Percentiles rank a stretch among this genome's conserved stretches.
Evolutionary conservation across 257 asterid genomes (phyloP).

Genomic region (Capsicum rhomboideum): DNA sequence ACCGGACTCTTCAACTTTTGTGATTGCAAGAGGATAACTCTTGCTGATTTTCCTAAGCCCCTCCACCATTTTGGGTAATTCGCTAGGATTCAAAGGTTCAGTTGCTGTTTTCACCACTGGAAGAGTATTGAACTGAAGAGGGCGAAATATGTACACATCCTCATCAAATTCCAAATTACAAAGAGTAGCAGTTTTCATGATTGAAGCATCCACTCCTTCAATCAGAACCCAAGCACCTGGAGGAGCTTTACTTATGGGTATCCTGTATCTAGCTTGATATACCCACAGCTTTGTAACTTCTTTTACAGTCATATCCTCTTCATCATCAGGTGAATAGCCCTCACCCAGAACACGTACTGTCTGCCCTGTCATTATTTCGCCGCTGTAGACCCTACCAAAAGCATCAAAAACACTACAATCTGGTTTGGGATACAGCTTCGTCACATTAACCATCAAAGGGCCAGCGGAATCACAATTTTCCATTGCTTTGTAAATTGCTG

Average conservation of each 20-base stretch:
- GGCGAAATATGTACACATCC: slow-evolving; percentile 81
- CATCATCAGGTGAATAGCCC: slow-evolving; percentile 98
- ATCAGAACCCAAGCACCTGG: slow-evolving; percentile 99
- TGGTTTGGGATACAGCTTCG: slow-evolving; percentile 88
- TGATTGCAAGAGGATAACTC: slow-evolving; percentile 96
- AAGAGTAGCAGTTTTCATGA: slow-evolving; percentile 95
- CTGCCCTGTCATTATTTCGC: slow-evolving; percentile 89
- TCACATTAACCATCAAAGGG: slow-evolving; percentile 85
- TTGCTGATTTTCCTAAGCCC: slow-evolving; percentile 97
- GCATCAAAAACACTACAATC: slow-evolving; percentile 97
- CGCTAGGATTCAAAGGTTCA: slow-evolving; percentile 96
- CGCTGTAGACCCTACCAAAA: slow-evolving; percentile 95
- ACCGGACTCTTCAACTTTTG: slow-evolving; percentile 97
- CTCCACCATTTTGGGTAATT: slow-evolving; percentile 98
- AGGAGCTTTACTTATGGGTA: slow-evolving; percentile 88
- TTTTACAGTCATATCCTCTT: slow-evolving; percentile 96
- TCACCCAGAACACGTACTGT: slow-evolving; percentile 88
- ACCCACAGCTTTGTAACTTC: slow-evolving; percentile 95
- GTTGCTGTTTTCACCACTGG: slow-evolving; percentile 99
- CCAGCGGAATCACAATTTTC: slow-evolving; percentile 77
- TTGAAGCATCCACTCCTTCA: slow-evolving; percentile 99
- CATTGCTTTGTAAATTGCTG: slow-evolving; percentile 71
- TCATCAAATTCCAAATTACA: slow-evolving; percentile 77
- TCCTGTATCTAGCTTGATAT: slow-evolving; percentile 96
- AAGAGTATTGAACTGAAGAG: slow-evolving; percentile 93